Base-by-base conservation (phyloP, 306 rosid genomes). In the Parietaria judaica region DNA sequence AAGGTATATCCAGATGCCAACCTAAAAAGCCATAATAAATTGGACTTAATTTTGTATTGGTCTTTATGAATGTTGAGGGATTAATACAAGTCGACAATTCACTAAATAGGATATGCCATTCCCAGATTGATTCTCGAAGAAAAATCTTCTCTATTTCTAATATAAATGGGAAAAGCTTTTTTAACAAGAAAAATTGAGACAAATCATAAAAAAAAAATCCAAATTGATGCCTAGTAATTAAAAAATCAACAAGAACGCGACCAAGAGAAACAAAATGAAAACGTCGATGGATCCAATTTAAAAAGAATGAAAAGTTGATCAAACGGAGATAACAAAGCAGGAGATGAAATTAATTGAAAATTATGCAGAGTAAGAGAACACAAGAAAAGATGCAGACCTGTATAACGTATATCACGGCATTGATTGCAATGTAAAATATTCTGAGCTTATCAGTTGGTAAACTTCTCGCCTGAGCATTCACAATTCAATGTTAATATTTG, bases 1-100 rank as follows among this genome's bases (percentile, higher is more conserved):
- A 36, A 92, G 81, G 82, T 88, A 88, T 66, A 88, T 65, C 99
- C 99, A 92, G 71, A 86, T 79, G 79, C 88, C 79, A 72, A 79
- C 72, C 99, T 92, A 82, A 70, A 72, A 44, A 72, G 8, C 13
- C 8, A 7, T 46, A 10, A 49, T 41, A 41, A 41, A 41, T 41
- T 41, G 45, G 45, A 5, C 31, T 5, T 8, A 41, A 41, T 41
- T 41, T 41, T 5, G 45, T 41, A 41, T 8, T 41, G 1, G 1
- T 41, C 45, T 5, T 41, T 41, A 5, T 5, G 45, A 41, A 41
- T 41, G 45, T 41, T 8, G 9, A 41, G 45, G 45, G 9, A 8
- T 41, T 41, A 41, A 41, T 41, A 5, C 2, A 41, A 41, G 45
- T 41, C 45, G 6, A 1, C 45, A 41, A 41, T 41, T 8, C 45